Base-by-base conservation (phyloP, 352 stramenopile genomes). In the Globisporangium cystogenes region DNA sequence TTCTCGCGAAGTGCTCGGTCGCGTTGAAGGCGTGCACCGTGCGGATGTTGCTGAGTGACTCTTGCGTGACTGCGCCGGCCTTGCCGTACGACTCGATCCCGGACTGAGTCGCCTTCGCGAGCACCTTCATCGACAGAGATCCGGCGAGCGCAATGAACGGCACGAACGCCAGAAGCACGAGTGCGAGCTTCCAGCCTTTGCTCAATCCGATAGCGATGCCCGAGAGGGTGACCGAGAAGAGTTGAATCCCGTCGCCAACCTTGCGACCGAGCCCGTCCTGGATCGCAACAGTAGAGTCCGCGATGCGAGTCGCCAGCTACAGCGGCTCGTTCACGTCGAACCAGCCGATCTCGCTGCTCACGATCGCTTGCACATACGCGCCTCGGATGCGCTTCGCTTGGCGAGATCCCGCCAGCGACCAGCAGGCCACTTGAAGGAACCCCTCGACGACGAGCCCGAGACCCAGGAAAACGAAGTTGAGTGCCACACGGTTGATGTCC, bases 21-120 rank as follows among this genome's bases (percentile, higher is more conserved):
- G 80, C 67, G 55, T 86, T 88, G 65, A 91, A 86, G 67, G 83
- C 79, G 67, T 88, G 72, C 42, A 93, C 81, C 0, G 79, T 92
- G 21, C 77, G 76, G 7, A 89, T 68, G 47, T 89, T 90, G 40
- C 70, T 64, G 24, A 92, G 62, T 1, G 74, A 60, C 35, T 93
- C 84, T 46, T 95, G 77, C 0, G 78, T 76, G 16, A 92, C 50
- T 0, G 77, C 71, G 24, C 82, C 82, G 26, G 77, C 82, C 43
- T 87, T 65, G 15, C 60, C 70, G 46, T 89, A 89, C 36, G 75
- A 79, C 27, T 87, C 65, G 16, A 86, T 70, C 27, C 65, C 70
- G 7, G 52, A 55, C 24, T 90, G 70, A 1, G 70, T 83, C 5
- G 76, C 68, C 0, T 55, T 61, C 0, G 74, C 60, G 26, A 91